Percentiles rank a stretch among this genome's conserved stretches.
Evolutionary conservation across 345 rosid genomes (phyloP).

Genomic region (Ricinus communis): DNA sequence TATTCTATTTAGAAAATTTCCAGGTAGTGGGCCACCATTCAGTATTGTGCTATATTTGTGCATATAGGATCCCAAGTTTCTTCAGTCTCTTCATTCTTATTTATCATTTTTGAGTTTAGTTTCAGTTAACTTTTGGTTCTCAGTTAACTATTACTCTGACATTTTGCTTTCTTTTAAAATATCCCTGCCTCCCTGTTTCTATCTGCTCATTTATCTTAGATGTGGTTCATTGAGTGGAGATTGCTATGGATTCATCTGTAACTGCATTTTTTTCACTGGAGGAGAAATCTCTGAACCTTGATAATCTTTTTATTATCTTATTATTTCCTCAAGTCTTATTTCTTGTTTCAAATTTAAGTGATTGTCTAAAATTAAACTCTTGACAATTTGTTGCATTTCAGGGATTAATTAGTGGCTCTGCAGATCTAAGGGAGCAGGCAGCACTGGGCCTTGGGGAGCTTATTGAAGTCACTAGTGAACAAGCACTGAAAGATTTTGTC

Average conservation of each 20-base stretch:
- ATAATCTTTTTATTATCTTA: neutral
- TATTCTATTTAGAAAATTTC: conserved; percentile 2
- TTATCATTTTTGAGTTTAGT: neutral
- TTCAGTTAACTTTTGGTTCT: neutral
- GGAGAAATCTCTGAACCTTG: neutral
- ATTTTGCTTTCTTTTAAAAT: neutral
- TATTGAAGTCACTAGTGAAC: conserved; percentile 93
- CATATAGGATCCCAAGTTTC: neutral
- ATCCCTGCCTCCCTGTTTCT: neutral
- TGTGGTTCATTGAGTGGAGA: neutral
- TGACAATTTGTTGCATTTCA: conserved; percentile 23
- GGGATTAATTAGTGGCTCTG: conserved; percentile 91
- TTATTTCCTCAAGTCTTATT: neutral
- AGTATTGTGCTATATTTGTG: neutral
- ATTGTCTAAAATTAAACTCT: neutral
- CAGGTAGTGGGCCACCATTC: neutral
- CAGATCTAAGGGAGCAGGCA: conserved; percentile 94
- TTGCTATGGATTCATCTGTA: neutral
- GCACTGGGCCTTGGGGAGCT: conserved; percentile 98
- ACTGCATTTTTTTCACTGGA: neutral
- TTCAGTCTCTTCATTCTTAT: too few relatives aligned
- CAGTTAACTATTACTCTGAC: neutral
- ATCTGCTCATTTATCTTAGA: neutral
- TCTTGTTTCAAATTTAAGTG: neutral
- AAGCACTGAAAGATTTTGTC: conserved; percentile 79